These are phyloP conservation scores for Fonsecaea multimorphosa DNA, from an alignment of 2,329 filamentous ascomycete species.

Conservation along the genomic window DNA sequence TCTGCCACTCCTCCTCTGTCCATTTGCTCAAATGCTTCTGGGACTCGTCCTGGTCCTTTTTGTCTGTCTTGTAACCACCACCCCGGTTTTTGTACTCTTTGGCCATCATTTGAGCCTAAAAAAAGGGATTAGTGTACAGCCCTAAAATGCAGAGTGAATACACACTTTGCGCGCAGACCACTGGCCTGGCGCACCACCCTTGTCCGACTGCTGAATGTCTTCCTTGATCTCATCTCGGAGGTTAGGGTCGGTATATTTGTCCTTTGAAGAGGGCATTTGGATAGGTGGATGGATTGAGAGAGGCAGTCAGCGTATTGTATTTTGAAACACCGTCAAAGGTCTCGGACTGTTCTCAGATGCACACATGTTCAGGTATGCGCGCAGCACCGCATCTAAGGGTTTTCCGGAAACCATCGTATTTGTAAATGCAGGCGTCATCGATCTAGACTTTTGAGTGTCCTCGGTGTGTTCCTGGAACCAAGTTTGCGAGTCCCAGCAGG, in stretches of 20 bases:
- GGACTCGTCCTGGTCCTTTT: constrained; percentile 52
- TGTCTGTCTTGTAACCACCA: constrained; percentile 54
- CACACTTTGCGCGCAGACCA: background rate
- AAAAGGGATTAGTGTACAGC: background rate
- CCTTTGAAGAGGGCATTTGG: background rate
- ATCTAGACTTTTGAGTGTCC: background rate
- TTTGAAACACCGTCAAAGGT: background rate
- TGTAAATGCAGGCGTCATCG: background rate
- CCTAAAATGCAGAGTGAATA: background rate
- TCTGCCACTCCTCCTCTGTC: constrained; percentile 58
- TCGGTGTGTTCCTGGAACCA: background rate
- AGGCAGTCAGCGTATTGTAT: background rate
- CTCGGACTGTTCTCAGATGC: background rate
- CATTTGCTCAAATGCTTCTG: constrained; percentile 55
- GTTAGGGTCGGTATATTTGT: background rate
- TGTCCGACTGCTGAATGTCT: background rate
- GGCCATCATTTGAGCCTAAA: constrained; percentile 55
- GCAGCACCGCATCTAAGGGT: background rate
- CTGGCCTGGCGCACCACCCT: background rate
- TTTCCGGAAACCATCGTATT: background rate
- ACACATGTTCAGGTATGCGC: background rate
- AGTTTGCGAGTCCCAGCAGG: background rate
- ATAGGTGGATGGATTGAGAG: background rate
- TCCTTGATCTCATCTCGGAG: background rate
- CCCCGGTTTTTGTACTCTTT: constrained; percentile 56